Evolutionary conservation across 2,329 filamentous ascomycete genomes (phyloP), one percentile per base, ranked within the genome.

Genomic region (Laburnicola sp.): DNA sequence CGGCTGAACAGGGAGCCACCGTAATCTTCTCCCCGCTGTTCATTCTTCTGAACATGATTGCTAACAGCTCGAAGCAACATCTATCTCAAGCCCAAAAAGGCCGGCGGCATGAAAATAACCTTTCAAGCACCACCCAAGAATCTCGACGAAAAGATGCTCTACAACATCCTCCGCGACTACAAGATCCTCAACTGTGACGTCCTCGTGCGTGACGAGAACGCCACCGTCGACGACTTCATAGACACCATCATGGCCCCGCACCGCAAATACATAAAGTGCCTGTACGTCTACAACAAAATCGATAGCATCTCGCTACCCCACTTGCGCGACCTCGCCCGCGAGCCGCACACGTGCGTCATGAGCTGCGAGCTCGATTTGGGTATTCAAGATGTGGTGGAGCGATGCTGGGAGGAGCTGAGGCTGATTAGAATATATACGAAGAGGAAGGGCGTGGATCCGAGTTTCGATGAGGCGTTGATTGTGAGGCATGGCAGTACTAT

Each of bases 261-360:
- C 79, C 82, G 94, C 69, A 99, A 96, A 75, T 99, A 99, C 80
- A 97, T 99, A 79, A 83, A 84, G 70, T 88, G 85, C 50, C 82
- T 99, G 28, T 99, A 99, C 76, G 93, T 97, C 28, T 99, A 99
- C 85, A 99, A 99, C 87, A 99, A 99, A 78, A 96, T 99, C 76
- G 94, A 99, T 77, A 87, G 85, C 72, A 89, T 99, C 54, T 93
- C 88, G 36, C 83, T 99, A 59, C 91, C 97, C 71, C 96, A 95
- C 75, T 83, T 99, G 41, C 89, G 99, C 78, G 86, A 88, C 70
- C 81, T 99, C 22, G 94, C 95, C 4, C 86, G 91, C 54, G 95
- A 99, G 76, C 90, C 91, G 2, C 81, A 97, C 73, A 97, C 95
- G 0, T 91, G 88, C 25, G 93, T 99, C 69, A 99, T 99, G 94